Evolutionary conservation across 2,329 filamentous ascomycete species (phyloP).

Genomic region (Oidium heveae): DNA sequence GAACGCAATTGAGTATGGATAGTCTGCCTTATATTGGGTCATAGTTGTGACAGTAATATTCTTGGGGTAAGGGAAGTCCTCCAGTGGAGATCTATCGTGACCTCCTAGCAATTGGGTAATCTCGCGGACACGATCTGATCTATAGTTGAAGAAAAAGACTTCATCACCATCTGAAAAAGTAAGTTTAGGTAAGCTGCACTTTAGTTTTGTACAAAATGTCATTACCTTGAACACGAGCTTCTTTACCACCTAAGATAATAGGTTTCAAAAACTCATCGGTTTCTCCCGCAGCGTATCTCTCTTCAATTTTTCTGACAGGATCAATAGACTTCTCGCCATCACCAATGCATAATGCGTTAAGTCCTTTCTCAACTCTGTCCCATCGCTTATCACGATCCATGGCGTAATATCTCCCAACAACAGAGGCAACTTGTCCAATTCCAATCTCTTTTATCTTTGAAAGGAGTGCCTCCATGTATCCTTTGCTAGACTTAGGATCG

Average conservation of each 20-base stretch:
- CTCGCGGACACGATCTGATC: slow-evolving; percentile 88
- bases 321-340: slow-evolving; percentile 73
- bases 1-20: slow-evolving; percentile 78
- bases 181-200: too few relatives aligned
- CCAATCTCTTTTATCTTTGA: slow-evolving; percentile 64
- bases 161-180: slow-evolving; percentile 49
- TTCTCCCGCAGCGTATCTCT: slow-evolving; percentile 67
- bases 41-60: slow-evolving; percentile 76
- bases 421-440: slow-evolving; percentile 65
- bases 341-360: slow-evolving; percentile 60
- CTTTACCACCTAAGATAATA: slow-evolving; percentile 76
- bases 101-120: slow-evolving; percentile 84
- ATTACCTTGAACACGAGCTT: slow-evolving; percentile 60
- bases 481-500: slow-evolving; percentile 78
- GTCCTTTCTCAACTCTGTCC: slow-evolving; percentile 74
- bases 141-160: slow-evolving; percentile 99
- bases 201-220: neutral
- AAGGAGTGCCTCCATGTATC: slow-evolving; percentile 69
- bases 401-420: slow-evolving; percentile 90
- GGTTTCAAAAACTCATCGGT: slow-evolving; percentile 97
- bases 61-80: slow-evolving; percentile 85
- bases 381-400: slow-evolving; percentile 99
- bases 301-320: slow-evolving; percentile 64
- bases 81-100: slow-evolving; percentile 70
- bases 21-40: slow-evolving; percentile 95